Evolutionary conservation across 108 stramenopile genomes (phyloP).

Genomic region (Licmophora abbreviata): DNA sequence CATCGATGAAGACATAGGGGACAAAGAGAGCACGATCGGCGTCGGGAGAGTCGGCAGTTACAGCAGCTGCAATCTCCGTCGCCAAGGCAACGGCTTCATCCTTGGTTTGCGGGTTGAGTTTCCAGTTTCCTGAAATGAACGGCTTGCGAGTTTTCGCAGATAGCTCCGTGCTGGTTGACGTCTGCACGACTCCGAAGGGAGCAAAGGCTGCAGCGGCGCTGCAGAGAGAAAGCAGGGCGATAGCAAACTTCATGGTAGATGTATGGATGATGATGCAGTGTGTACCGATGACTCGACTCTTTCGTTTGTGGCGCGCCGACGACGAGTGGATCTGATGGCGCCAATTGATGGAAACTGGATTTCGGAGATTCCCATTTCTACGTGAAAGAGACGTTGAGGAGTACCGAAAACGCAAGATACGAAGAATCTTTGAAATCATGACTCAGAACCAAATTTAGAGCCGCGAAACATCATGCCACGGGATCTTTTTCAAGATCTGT

Average conservation of each 20-base stretch:
- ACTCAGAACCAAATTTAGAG: too few relatives aligned
- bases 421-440: too few relatives aligned
- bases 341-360: too few relatives aligned
- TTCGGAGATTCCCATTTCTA: too few relatives aligned
- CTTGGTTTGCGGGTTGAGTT: conserved; percentile 49
- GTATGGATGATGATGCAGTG: too few relatives aligned
- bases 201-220: conserved; percentile 43
- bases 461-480: too few relatives aligned
- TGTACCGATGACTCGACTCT: too few relatives aligned
- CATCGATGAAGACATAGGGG: conserved; percentile 76
- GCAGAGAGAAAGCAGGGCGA: conserved; percentile 28
- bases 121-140: conserved; percentile 79
- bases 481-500: too few relatives aligned
- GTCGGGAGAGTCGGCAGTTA: conserved; percentile 47
- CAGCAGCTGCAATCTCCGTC: conserved; percentile 52
- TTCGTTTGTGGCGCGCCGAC: too few relatives aligned
- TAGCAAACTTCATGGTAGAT: conserved; percentile 39
- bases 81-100: conserved; percentile 59
- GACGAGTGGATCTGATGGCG: too few relatives aligned
- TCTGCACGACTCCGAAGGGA: conserved; percentile 14
- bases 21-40: conserved; percentile 78
- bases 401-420: too few relatives aligned
- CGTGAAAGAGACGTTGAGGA: too few relatives aligned
- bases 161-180: conserved; percentile 9
- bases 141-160: conserved; percentile 32